A percentile compares a stretch with the other conserved stretches of the same genome.
Evolutionary conservation across 2,329 filamentous ascomycete genomes (phyloP).

Genomic region (Trichoderma citrinoviride): DNA sequence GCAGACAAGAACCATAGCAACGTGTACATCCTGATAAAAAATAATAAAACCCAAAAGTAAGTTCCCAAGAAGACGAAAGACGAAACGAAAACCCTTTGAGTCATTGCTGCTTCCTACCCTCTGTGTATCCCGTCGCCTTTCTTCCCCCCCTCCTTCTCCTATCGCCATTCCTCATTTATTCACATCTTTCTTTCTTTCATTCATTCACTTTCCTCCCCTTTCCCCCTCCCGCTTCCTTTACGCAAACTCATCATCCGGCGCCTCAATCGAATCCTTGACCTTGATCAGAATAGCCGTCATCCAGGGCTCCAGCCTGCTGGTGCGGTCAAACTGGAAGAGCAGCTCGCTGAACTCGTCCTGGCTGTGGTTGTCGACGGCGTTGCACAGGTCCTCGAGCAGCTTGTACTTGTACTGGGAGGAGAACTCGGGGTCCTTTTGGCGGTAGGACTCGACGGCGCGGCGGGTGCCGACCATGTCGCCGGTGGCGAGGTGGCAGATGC

Average conservation of each 20-base stretch:
- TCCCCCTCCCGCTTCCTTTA: slow-evolving; percentile 26
- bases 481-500: slow-evolving; percentile 78
- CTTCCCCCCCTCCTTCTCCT: background rate
- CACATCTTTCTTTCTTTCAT: background rate
- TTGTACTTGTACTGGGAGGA: slow-evolving; percentile 74
- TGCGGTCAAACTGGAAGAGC: slow-evolving; percentile 83
- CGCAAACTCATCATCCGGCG: slow-evolving; percentile 44
- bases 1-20: background rate
- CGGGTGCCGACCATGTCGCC: slow-evolving; percentile 74
- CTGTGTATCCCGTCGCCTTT: background rate
- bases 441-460: slow-evolving; percentile 78
- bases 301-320: slow-evolving; percentile 95
- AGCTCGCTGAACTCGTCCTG: slow-evolving; percentile 83
- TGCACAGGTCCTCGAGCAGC: slow-evolving; percentile 72
- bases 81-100: background rate
- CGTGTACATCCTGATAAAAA: background rate
- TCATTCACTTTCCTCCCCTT: too few species aligned
- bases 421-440: slow-evolving; percentile 76
- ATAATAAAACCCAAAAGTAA: too few species aligned
- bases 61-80: background rate
- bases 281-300: slow-evolving; percentile 83
- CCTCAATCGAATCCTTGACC: slow-evolving; percentile 80
- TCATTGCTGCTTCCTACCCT: background rate
- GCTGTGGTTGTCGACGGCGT: slow-evolving; percentile 73
- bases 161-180: too few species aligned